phyloP scores from a whole-genome alignment of 495 filamentous ascomycete genomes.

The Gamarada debralockiae region DNA sequence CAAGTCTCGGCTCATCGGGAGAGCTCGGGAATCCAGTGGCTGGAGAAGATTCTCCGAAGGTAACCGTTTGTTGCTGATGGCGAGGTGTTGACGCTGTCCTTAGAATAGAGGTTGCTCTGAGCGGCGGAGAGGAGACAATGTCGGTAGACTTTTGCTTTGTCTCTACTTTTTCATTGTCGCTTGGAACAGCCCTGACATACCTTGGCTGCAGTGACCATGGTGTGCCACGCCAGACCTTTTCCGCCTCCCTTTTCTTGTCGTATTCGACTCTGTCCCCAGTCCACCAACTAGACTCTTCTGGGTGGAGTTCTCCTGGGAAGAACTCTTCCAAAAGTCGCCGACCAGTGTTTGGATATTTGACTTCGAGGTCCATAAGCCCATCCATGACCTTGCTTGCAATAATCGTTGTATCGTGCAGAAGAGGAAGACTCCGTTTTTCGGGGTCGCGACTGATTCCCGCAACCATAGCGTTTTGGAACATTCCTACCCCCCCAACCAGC shows the following conservation, averaged over 20 bases:
- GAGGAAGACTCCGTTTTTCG: neutral
- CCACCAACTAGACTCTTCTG: neutral
- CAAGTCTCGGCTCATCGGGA: too few relatives aligned
- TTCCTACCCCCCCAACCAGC: constrained; percentile 31
- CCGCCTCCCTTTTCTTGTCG: neutral
- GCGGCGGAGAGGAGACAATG: too few relatives aligned
- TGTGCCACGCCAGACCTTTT: neutral
- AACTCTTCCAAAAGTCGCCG: neutral
- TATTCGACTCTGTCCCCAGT: neutral
- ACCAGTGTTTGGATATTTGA: neutral
- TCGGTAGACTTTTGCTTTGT: too few relatives aligned
- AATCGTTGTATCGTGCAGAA: neutral
- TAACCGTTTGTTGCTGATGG: too few relatives aligned
- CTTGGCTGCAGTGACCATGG: too few relatives aligned
- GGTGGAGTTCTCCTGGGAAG: constrained; percentile 2
- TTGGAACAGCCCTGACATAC: too few relatives aligned
- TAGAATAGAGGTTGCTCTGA: too few relatives aligned
- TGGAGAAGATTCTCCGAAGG: too few relatives aligned
- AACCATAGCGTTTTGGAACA: constrained; percentile 40
- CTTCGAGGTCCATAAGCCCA: constrained; percentile 5
- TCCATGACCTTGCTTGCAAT: constrained; percentile 1
- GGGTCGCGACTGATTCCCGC: constrained; percentile 22
- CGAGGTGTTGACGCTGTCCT: too few relatives aligned
- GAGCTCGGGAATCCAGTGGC: too few relatives aligned
- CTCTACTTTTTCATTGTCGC: too few relatives aligned